A percentile compares a stretch with the other conserved stretches of the same genome.
Conservation (phyloP, 164 flowering plant genomes). For the Echeveria elegans region DNA sequence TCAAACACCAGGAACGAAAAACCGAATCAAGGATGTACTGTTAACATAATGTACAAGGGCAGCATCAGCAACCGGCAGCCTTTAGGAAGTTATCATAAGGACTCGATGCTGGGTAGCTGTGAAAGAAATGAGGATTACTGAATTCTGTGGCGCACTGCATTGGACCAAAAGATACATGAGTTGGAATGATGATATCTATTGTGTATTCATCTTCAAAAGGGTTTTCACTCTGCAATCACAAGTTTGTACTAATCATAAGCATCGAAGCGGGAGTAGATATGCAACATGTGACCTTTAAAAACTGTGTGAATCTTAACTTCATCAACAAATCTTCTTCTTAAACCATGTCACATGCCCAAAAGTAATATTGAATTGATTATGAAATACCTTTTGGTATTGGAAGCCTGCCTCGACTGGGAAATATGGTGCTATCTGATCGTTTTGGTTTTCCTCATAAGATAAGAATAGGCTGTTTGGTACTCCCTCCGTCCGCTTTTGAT, state of each 20-base stretch:
- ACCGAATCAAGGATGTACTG: neutral
- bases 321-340: no score
- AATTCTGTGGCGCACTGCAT: constrained; percentile 29
- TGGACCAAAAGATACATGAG: constrained; percentile 13
- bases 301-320: no score
- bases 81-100: constrained; percentile 89
- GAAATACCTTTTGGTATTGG: neutral
- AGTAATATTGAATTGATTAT: neutral
- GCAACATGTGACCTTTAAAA: no score
- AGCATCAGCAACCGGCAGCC: constrained; percentile 75
- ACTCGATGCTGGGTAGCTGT: constrained; percentile 83
- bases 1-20: neutral
- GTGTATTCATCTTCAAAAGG: constrained; percentile 10
- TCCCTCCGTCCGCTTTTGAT: no score
- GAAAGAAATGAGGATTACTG: constrained; percentile 38
- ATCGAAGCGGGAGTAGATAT: no score
- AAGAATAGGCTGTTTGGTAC: constrained; percentile 11
- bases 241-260: neutral
- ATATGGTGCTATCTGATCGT: constrained; percentile 18
- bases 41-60: neutral
- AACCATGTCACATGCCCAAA: neutral
- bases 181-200: constrained; percentile 14
- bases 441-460: constrained; percentile 21
- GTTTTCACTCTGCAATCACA: neutral
- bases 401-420: constrained; percentile 9